Evolutionary conservation across 495 filamentous ascomycete genomes (phyloP).

Genomic region (Chaetomium cochliodes): DNA sequence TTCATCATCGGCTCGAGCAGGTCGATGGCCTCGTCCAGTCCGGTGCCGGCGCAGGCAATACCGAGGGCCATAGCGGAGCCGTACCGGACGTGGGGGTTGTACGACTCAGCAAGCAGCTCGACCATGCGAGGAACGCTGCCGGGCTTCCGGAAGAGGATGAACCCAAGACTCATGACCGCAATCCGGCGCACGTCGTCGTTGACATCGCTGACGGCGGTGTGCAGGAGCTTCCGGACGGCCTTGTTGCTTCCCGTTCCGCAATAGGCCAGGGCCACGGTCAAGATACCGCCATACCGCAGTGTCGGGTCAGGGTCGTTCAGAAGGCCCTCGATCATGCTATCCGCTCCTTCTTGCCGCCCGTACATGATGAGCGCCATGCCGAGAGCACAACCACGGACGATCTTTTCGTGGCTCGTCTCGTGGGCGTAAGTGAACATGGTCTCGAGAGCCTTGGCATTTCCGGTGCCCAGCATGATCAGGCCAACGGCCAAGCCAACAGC

Average conservation of each 20-base stretch:
- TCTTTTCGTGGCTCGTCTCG: conserved; percentile 98
- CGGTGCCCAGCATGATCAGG: conserved; percentile 94
- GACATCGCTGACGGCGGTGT: conserved; percentile 96
- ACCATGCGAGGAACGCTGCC: conserved; percentile 98
- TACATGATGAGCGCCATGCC: conserved; percentile 99
- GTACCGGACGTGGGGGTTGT: conserved; percentile 98
- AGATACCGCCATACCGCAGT: conserved; percentile 94
- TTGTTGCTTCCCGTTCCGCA: conserved; percentile 98
- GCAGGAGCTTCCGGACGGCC: conserved; percentile 94
- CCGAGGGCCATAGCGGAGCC: conserved; percentile 98
- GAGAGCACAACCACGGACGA: conserved; percentile 88
- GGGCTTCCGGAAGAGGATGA: conserved; percentile 97
- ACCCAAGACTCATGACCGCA: conserved; percentile 97
- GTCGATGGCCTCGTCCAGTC: conserved; percentile 94
- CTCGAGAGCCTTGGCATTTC: conserved; percentile 83
- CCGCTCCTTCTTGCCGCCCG: conserved; percentile 88
- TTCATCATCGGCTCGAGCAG: conserved; percentile 99
- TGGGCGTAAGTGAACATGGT: conserved; percentile 98
- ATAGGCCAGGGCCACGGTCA: conserved; percentile 97
- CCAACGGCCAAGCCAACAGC: conserved; percentile 95
- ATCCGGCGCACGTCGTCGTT: conserved; percentile 95
- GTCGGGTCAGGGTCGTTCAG: conserved; percentile 92
- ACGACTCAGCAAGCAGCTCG: conserved; percentile 95
- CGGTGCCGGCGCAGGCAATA: conserved; percentile 96
- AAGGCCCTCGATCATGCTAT: conserved; percentile 89